Conservation (phyloP, 805 yeast species). For the Schwanniomyces pseudopolymorphus region DNA sequence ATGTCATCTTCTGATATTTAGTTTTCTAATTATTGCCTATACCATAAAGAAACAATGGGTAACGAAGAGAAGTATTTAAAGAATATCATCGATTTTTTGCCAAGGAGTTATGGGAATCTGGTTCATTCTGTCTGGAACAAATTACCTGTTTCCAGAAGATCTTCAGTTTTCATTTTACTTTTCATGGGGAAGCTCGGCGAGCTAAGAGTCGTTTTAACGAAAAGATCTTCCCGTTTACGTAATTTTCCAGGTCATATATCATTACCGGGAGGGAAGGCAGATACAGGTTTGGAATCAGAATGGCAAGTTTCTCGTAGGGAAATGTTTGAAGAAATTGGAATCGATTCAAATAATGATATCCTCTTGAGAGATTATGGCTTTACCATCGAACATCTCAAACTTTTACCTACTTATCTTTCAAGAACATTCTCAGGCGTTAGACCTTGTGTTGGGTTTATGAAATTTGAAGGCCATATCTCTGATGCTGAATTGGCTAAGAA, state of each 20-base stretch:
- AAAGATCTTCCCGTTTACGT: slow-evolving; percentile 65
- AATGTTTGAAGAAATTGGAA: slow-evolving; percentile 83
- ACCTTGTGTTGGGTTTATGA: slow-evolving; percentile 73
- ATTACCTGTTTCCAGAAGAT: slow-evolving; percentile 65
- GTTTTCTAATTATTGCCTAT: no score
- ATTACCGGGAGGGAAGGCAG: slow-evolving; percentile 93
- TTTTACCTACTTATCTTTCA: slow-evolving; percentile 77
- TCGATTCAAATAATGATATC: slow-evolving; percentile 47
- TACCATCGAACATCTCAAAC: slow-evolving; percentile 56
- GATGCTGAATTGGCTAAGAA: slow-evolving; percentile 20
- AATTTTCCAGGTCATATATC: slow-evolving; percentile 89
- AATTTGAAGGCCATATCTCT: slow-evolving; percentile 23
- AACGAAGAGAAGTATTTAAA: slow-evolving; percentile 20
- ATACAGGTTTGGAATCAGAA: slow-evolving; percentile 60
- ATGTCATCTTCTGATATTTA: not conserved
- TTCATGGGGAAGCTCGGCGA: slow-evolving; percentile 75
- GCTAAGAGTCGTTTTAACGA: slow-evolving; percentile 73
- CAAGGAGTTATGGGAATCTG: slow-evolving; percentile 29
- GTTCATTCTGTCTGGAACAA: slow-evolving; percentile 55
- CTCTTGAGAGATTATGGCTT: slow-evolving; percentile 50
- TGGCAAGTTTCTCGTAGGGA: slow-evolving; percentile 80
- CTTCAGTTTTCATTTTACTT: slow-evolving; percentile 75
- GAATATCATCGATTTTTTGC: slow-evolving; percentile 32
- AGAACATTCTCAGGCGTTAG: slow-evolving; percentile 80
- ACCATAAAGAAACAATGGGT: not conserved